phyloP scores from a whole-genome alignment of 2,329 filamentous ascomycete species.

The Sarocladium strictum region DNA sequence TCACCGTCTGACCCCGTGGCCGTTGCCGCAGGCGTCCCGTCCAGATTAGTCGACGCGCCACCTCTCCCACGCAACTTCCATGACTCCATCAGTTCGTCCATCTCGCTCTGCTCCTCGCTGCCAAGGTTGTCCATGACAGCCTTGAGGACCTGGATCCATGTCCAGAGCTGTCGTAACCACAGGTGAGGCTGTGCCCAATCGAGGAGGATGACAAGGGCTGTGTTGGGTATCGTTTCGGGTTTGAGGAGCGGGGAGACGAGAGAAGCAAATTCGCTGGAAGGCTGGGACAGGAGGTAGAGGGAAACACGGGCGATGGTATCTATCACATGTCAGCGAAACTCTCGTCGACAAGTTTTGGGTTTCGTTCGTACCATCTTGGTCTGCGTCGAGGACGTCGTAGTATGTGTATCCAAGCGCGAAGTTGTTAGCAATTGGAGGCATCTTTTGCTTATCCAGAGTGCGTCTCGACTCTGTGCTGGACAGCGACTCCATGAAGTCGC shows the following conservation, averaged over 20 bases:
- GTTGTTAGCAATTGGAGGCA: constrained; percentile 79
- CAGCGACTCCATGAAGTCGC: constrained; percentile 70
- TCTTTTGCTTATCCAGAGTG: constrained; percentile 52
- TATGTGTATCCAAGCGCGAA: constrained; percentile 94
- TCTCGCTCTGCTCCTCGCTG: constrained; percentile 68
- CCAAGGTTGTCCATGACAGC: constrained; percentile 69
- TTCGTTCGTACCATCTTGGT: constrained; percentile 85
- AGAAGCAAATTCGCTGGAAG: constrained; percentile 74
- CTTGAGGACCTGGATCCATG: constrained; percentile 82
- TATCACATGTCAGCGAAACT: constrained; percentile 33
- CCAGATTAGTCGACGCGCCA: constrained; percentile 55
- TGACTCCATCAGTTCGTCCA: constrained; percentile 78
- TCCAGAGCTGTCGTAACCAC: constrained; percentile 83
- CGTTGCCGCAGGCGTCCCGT: constrained; percentile 53
- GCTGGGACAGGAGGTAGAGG: constrained; percentile 80
- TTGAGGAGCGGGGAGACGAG: constrained; percentile 81
- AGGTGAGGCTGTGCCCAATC: constrained; percentile 93
- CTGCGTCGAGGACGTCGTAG: constrained; percentile 86
- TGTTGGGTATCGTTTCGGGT: constrained; percentile 76
- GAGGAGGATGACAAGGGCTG: constrained; percentile 82
- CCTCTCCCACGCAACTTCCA: constrained; percentile 73
- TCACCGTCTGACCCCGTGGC: constrained; percentile 52
- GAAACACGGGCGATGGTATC: constrained; percentile 88
- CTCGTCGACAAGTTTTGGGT: no score
- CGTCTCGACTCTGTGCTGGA: constrained; percentile 48